Evolutionary conservation across 2,329 filamentous ascomycete genomes (phyloP).

Genomic region (Rhynchosporium agropyri): DNA sequence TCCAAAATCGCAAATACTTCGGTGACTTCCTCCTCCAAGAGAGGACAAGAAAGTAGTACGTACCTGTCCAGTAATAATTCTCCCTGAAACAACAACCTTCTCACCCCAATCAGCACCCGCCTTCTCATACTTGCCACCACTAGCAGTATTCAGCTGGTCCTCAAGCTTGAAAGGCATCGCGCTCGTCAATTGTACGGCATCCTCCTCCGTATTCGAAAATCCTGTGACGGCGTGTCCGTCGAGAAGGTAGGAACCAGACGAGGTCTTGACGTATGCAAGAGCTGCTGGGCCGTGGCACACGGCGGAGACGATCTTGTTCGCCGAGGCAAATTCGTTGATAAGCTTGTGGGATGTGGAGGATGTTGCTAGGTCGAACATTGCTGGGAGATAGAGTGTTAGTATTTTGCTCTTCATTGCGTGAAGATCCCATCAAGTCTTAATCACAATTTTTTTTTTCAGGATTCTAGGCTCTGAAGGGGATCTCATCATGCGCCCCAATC

Average conservation of each 20-base stretch:
- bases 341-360: slow-evolving; percentile 60
- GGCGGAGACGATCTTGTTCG: slow-evolving; percentile 64
- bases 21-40: no score
- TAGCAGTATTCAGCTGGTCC: slow-evolving; percentile 52
- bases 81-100: slow-evolving; percentile 45
- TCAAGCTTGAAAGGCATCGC: slow-evolving; percentile 64
- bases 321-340: slow-evolving; percentile 62
- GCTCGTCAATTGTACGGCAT: slow-evolving; percentile 45
- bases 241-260: slow-evolving; percentile 56
- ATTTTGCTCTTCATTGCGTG: no score
- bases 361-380: slow-evolving; percentile 49
- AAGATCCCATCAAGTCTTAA: no score
- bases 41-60: background rate
- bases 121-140: slow-evolving; percentile 59
- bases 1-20: no score
- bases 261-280: slow-evolving; percentile 58
- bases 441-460: no score
- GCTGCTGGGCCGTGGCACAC: slow-evolving; percentile 72
- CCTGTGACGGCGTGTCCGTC: slow-evolving; percentile 61
- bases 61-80: slow-evolving; percentile 48
- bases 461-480: background rate
- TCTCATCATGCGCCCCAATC: background rate
- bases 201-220: slow-evolving; percentile 57
- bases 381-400: slow-evolving; percentile 21
- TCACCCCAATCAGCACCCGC: slow-evolving; percentile 46